Evolutionary conservation across 2,329 filamentous ascomycete genomes (phyloP).

Genomic region (Diplodia intermedia): DNA sequence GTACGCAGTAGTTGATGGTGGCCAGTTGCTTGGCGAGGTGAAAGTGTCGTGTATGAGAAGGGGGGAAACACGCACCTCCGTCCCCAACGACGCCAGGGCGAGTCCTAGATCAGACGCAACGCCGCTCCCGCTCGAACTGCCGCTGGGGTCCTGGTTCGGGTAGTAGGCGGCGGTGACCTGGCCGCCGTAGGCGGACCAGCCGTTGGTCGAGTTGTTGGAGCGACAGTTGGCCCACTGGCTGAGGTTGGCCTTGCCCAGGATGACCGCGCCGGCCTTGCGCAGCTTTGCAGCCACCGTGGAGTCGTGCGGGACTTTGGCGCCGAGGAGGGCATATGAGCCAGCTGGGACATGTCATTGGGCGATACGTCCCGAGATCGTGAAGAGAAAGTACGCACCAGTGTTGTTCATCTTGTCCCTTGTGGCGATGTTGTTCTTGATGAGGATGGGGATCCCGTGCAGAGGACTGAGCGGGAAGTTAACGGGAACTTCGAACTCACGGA

Average conservation of each 20-base stretch:
- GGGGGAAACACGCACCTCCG: slow-evolving; percentile 51
- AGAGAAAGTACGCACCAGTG: slow-evolving; percentile 45
- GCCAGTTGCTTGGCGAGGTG: too few relatives aligned
- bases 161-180: slow-evolving; percentile 69
- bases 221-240: slow-evolving; percentile 71
- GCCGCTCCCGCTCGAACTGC: slow-evolving; percentile 68
- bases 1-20: too few relatives aligned
- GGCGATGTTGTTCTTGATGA: slow-evolving; percentile 73
- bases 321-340: slow-evolving; percentile 68
- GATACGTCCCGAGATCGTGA: too few relatives aligned
- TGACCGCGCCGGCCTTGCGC: slow-evolving; percentile 65
- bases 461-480: slow-evolving; percentile 48
- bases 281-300: slow-evolving; percentile 66
- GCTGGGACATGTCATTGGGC: slow-evolving; percentile 42
- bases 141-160: slow-evolving; percentile 66
- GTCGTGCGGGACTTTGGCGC: slow-evolving; percentile 64
- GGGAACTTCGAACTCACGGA: not conserved
- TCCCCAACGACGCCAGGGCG: slow-evolving; percentile 64
- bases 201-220: slow-evolving; percentile 63
- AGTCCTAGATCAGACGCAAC: slow-evolving; percentile 67
- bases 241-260: slow-evolving; percentile 71
- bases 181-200: slow-evolving; percentile 70
- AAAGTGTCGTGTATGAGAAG: not conserved
- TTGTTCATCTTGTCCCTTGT: slow-evolving; percentile 69
- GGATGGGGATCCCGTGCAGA: slow-evolving; percentile 69